phyloP scores from a whole-genome alignment of 306 rosid genomes.

The Cicer bijugum region DNA sequence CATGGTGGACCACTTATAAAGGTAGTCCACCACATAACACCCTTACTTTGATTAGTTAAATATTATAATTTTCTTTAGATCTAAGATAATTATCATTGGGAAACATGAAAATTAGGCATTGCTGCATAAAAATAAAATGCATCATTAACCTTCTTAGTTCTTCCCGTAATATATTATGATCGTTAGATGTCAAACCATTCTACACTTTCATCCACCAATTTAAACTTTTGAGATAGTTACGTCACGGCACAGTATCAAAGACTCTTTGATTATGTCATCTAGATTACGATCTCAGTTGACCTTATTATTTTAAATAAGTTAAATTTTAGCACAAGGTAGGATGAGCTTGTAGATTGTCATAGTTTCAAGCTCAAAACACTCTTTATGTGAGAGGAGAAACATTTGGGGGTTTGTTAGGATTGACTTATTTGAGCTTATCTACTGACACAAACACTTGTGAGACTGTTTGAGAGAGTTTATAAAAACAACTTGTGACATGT shows the following conservation, averaged over 20 bases:
- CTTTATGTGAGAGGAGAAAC: neutral
- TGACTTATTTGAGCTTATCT: no score
- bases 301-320: neutral
- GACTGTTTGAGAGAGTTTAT: no score
- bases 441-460: no score
- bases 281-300: neutral
- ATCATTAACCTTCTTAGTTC: constrained; percentile 7
- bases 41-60: neutral
- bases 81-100: no score
- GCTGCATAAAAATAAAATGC: constrained; percentile 10
- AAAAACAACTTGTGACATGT: no score
- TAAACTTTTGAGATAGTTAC: no score
- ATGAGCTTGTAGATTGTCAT: neutral
- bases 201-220: neutral
- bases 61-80: neutral
- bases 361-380: neutral
- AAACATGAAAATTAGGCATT: neutral
- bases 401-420: neutral
- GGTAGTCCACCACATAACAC: no score
- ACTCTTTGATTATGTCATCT: neutral
- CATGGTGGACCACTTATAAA: no score
- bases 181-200: neutral
- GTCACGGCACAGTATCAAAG: neutral
- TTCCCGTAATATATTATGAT: neutral
- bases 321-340: neutral